A percentile compares a stretch with the other conserved stretches of the same genome.
phyloP scores from a whole-genome alignment of 768 basidiomycete genomes.

The Trametopsis cervina region DNA sequence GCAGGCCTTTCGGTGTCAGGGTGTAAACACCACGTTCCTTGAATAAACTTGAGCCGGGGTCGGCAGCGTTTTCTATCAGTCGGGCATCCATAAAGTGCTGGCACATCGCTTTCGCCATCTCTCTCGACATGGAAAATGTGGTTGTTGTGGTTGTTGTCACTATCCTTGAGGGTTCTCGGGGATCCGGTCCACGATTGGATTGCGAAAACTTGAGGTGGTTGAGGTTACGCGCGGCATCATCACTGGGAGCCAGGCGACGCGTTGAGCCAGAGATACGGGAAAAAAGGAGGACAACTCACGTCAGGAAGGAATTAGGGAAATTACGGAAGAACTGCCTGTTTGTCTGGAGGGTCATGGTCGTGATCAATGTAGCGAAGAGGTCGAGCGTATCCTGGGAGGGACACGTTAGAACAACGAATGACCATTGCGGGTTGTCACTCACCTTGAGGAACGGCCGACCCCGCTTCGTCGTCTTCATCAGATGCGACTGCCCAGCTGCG shows the following conservation, averaged over 20 bases:
- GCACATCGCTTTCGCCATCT: slow-evolving; percentile 99
- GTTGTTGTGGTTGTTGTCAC: slow-evolving; percentile 99
- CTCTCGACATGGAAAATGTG: slow-evolving; percentile 98
- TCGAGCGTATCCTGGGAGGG: slow-evolving; percentile 85
- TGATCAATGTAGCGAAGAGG: slow-evolving; percentile 93
- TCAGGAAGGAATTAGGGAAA: slow-evolving; percentile 91
- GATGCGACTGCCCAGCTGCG: slow-evolving; percentile 72
- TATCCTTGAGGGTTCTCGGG: slow-evolving; percentile 94
- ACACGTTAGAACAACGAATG: slow-evolving; percentile 2
- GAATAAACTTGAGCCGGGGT: slow-evolving; percentile 83
- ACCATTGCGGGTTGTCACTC: slow-evolving; percentile 14
- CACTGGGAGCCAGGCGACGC: slow-evolving; percentile 40
- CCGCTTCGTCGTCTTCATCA: slow-evolving; percentile 98
- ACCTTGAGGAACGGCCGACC: slow-evolving; percentile 94
- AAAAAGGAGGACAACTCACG: slow-evolving; percentile 48
- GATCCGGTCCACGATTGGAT: slow-evolving; percentile 97
- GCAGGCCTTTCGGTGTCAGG: slow-evolving; percentile 95
- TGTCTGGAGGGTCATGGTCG: slow-evolving; percentile 80
- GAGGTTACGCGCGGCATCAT: slow-evolving; percentile 91
- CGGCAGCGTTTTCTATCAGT: slow-evolving; percentile 93
- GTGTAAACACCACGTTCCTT: slow-evolving; percentile 96
- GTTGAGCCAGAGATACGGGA: not conserved
- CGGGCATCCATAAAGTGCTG: slow-evolving; percentile 99
- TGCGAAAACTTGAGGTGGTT: slow-evolving; percentile 97
- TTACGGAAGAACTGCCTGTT: slow-evolving; percentile 97